A percentile compares a stretch with the other conserved stretches of the same genome.
These are phyloP conservation scores for Fraxinus latifolia DNA, from an alignment of 305 asterid species.

Conservation along the genomic window DNA sequence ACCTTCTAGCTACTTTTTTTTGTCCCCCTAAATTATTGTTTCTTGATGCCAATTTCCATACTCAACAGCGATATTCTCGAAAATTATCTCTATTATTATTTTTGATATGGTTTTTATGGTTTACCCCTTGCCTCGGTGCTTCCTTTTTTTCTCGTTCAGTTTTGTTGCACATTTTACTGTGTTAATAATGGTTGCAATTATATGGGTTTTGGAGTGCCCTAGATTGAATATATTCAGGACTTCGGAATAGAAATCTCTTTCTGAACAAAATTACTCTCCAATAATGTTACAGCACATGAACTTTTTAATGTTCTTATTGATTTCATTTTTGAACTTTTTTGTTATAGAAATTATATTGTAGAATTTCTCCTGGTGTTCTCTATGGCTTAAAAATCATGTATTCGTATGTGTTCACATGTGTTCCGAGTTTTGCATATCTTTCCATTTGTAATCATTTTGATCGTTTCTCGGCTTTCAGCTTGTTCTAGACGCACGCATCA, in stretches of 20 bases:
- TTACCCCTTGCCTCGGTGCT: not conserved
- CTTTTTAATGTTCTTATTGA: not conserved
- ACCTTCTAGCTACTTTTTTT: not conserved
- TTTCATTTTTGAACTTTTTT: not conserved
- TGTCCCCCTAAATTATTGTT: not conserved
- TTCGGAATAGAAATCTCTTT: not conserved
- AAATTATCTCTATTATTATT: not conserved
- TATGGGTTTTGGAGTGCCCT: not conserved
- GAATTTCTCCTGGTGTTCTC: not conserved
- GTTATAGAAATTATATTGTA: not conserved
- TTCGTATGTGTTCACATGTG: not conserved
- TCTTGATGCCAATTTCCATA: not conserved
- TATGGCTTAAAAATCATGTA: not conserved
- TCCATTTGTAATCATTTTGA: not conserved
- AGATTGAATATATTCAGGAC: not conserved
- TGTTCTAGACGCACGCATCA: conserved; percentile 12
- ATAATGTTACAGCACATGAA: not conserved
- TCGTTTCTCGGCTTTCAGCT: not conserved
- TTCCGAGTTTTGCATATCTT: not conserved
- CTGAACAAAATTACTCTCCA: not conserved
- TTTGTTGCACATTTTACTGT: not conserved
- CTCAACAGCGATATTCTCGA: not conserved
- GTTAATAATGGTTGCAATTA: not conserved
- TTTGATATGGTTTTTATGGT: not conserved
- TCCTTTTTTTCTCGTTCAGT: not conserved